Conservation (phyloP, 2,329 filamentous ascomycete genomes). For the Paracamarosporium sp. region DNA sequence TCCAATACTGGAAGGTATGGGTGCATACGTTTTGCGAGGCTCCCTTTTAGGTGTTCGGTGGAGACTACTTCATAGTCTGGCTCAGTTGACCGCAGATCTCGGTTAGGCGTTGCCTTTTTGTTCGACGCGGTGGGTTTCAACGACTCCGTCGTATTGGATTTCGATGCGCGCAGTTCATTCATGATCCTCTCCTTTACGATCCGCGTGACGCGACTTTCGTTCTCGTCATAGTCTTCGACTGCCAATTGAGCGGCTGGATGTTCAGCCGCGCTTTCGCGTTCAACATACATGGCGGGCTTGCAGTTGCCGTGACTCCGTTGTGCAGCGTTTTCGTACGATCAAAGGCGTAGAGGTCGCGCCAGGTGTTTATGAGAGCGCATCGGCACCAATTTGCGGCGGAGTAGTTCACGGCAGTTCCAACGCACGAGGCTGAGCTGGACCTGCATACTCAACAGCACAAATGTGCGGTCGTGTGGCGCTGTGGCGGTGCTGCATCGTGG, state of each 20-base stretch:
- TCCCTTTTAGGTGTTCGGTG: no score
- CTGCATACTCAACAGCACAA: neutral
- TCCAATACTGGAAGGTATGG: no score
- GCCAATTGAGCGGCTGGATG: neutral
- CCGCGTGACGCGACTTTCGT: neutral
- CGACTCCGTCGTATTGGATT: neutral
- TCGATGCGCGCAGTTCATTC: neutral
- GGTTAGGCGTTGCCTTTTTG: no score
- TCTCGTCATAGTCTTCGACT: neutral
- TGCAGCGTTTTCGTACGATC: neutral
- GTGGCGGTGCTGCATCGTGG: neutral
- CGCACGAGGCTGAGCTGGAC: conserved; percentile 1
- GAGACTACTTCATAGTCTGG: no score
- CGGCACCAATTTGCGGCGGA: neutral
- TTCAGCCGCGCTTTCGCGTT: neutral
- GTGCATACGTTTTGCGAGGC: no score
- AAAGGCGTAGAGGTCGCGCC: neutral
- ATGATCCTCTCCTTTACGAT: neutral
- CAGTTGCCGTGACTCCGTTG: neutral
- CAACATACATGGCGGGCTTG: neutral
- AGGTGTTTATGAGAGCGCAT: neutral
- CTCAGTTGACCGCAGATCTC: no score
- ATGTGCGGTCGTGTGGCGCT: conserved; percentile 4
- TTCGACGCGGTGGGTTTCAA: neutral
- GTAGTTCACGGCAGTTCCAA: neutral